Conservation (phyloP, 345 rosid genomes). For the Abelmoschus esculentus region DNA sequence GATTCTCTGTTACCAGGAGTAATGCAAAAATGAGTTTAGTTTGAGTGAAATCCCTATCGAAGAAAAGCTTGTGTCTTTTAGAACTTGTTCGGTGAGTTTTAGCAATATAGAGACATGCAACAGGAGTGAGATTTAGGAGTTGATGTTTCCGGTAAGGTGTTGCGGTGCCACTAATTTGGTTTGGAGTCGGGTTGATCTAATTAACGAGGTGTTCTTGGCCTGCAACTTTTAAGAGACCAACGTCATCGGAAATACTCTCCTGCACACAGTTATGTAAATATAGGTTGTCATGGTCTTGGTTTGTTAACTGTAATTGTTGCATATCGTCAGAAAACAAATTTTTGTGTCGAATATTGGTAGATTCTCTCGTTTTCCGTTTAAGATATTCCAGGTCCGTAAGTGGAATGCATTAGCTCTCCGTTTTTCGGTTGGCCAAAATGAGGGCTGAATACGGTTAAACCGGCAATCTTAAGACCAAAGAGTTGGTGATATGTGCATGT, state of each 20-base stretch:
- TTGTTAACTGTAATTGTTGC: not conserved
- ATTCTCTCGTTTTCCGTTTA: not conserved
- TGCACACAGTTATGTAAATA: not conserved
- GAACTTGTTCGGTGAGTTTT: not conserved
- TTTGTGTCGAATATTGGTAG: not conserved
- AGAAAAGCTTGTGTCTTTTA: slow-evolving; percentile 14
- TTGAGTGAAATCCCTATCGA: not conserved
- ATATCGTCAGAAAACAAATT: not conserved
- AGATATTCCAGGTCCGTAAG: not conserved
- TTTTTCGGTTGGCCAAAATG: not conserved
- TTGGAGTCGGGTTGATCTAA: not conserved
- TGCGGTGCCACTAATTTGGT: not conserved
- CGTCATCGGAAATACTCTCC: not conserved
- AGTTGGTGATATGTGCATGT: too few species aligned
- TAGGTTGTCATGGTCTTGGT: not conserved
- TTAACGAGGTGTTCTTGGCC: slow-evolving; percentile 7
- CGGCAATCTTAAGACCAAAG: not conserved
- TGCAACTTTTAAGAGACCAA: slow-evolving; percentile 12
- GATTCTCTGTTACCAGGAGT: not conserved
- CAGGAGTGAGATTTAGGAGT: not conserved
- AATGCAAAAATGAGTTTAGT: not conserved
- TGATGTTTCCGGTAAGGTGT: not conserved
- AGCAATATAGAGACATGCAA: slow-evolving; percentile 10
- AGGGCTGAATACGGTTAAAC: not conserved
- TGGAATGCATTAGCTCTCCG: not conserved